A percentile compares a stretch with the other conserved stretches of the same genome.
Conservation (phyloP, 2,329 filamentous ascomycete species). For the Apiospora arundinis region DNA sequence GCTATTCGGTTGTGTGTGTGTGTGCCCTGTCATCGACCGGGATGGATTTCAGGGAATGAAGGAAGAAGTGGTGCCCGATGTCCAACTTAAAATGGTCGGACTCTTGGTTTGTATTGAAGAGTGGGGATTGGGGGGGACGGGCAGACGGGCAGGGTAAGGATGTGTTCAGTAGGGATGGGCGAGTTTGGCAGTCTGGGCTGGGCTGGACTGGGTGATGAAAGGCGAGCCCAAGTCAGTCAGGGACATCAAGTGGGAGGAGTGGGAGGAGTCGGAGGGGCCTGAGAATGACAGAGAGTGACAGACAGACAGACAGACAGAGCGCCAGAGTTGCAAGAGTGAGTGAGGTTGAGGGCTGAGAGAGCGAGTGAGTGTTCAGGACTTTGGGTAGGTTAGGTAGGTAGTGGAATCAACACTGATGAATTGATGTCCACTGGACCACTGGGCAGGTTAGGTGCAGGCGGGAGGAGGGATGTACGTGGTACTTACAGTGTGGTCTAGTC, state of each 20-base stretch:
- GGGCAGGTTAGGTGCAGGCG: background rate
- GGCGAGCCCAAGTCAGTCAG: background rate
- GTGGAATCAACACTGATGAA: too few relatives aligned
- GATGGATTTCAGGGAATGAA: constrained; percentile 16
- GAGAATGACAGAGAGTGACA: background rate
- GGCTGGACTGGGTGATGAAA: constrained; percentile 2
- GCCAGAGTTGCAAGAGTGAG: background rate
- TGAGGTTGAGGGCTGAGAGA: background rate
- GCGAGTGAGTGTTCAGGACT: background rate
- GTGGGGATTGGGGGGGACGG: constrained; percentile 12
- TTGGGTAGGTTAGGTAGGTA: too few relatives aligned
- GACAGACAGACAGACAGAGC: background rate
- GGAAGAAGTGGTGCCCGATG: constrained; percentile 18
- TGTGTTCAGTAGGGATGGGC: background rate
- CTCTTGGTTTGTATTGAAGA: constrained; percentile 17
- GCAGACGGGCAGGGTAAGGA: constrained; percentile 4
- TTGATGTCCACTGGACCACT: too few relatives aligned
- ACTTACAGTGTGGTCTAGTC: background rate
- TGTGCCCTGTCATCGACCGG: constrained; percentile 15
- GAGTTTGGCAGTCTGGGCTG: background rate
- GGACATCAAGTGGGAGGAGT: background rate
- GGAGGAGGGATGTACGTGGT: background rate
- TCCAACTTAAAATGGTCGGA: constrained; percentile 17
- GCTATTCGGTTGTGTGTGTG: constrained; percentile 3
- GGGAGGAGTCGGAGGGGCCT: background rate